These are phyloP conservation scores for Dactylellina haptotyla DNA, from an alignment of 2,329 filamentous ascomycete genomes.

Conservation along the genomic window DNA sequence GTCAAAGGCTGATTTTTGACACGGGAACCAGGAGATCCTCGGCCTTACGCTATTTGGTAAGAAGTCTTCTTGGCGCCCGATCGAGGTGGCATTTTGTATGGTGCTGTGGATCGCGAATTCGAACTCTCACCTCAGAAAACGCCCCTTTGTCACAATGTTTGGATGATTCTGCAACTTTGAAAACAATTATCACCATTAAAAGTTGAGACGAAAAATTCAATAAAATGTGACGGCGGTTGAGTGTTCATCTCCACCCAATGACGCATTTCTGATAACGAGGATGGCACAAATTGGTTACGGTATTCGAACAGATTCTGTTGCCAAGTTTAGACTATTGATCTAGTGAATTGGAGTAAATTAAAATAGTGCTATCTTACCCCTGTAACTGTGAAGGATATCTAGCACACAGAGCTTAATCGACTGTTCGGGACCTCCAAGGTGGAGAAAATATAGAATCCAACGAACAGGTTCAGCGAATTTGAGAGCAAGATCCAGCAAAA, in stretches of 20 bases:
- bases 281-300: constrained; percentile 11
- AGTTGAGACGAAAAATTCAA: constrained; percentile 27
- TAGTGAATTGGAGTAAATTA: constrained; percentile 47
- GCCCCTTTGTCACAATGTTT: constrained; percentile 4
- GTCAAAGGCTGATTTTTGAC: not conserved
- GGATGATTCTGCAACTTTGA: not conserved
- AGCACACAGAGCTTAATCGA: constrained; percentile 35
- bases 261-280: constrained; percentile 22
- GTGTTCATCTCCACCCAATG: constrained; percentile 47
- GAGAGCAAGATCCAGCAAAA: constrained; percentile 20
- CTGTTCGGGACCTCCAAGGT: constrained; percentile 31
- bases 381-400: constrained; percentile 24
- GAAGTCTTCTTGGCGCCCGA: constrained; percentile 2
- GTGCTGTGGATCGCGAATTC: not conserved
- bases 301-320: constrained; percentile 14
- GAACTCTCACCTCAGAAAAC: not conserved
- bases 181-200: not conserved
- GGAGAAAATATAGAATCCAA: constrained; percentile 11
- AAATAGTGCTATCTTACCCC: constrained; percentile 21
- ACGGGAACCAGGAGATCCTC: not conserved
- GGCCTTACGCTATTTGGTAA: not conserved
- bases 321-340: constrained; percentile 15
- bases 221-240: constrained; percentile 50
- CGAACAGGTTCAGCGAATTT: constrained; percentile 36
- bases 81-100: not conserved